Evolutionary conservation across 148 eudicot genomes (phyloP).

Genomic region (Cornus kousa): DNA sequence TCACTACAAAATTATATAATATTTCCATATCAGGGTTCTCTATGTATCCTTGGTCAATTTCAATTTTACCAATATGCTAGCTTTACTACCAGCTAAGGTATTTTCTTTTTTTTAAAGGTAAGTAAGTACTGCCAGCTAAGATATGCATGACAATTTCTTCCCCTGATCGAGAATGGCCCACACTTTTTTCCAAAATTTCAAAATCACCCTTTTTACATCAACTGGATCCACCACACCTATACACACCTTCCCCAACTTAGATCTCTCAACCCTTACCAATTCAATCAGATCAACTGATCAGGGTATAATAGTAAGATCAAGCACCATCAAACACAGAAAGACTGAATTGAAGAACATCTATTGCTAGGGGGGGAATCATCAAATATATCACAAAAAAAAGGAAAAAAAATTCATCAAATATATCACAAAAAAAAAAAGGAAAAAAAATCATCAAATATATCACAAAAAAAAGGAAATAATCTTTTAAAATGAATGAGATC

Average conservation of each 20-base stretch:
- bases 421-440: background rate
- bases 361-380: too few relatives aligned
- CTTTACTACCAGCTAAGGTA: background rate
- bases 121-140: background rate
- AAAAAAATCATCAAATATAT: too few relatives aligned
- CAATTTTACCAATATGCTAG: background rate
- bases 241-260: background rate
- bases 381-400: too few relatives aligned
- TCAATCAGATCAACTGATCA: background rate
- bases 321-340: background rate
- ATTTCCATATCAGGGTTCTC: background rate
- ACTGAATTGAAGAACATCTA: too few relatives aligned
- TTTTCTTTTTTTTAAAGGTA: too few relatives aligned
- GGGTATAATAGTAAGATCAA: background rate
- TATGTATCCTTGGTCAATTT: background rate
- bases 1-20: background rate
- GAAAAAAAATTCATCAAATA: too few relatives aligned
- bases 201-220: background rate
- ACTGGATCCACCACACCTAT: background rate
- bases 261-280: background rate
- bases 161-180: background rate
- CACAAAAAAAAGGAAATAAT: background rate
- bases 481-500: conserved; percentile 2
- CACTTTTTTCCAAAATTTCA: background rate
- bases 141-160: background rate